phyloP scores from a whole-genome alignment of 2,329 filamentous ascomycete genomes.

The Fonsecaea monophora region DNA sequence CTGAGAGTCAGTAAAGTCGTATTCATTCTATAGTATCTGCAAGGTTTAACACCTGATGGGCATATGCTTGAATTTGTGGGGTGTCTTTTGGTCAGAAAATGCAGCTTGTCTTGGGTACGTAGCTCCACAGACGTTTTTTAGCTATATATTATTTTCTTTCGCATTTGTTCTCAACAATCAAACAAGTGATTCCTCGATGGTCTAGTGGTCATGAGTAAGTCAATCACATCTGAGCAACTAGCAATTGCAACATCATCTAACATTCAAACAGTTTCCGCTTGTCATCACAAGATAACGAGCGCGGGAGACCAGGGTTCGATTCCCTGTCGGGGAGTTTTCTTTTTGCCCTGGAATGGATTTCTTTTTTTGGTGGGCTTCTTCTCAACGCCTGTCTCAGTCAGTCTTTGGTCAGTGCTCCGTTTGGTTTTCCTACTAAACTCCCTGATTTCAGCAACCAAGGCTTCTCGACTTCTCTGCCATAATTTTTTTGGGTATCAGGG shows the following conservation, averaged over 20 bases:
- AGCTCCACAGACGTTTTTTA: not conserved
- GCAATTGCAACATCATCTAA: constrained; percentile 7
- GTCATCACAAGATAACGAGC: constrained; percentile 30
- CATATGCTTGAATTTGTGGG: not conserved
- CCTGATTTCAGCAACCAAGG: not conserved
- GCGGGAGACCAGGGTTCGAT: constrained; percentile 36
- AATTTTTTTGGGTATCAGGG: not conserved
- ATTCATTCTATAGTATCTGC: not conserved
- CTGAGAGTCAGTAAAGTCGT: not conserved
- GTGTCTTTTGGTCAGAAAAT: not conserved
- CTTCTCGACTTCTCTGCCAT: not conserved
- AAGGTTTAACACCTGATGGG: not conserved
- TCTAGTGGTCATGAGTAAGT: constrained; percentile 36
- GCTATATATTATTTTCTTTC: not conserved
- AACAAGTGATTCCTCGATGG: constrained; percentile 25
- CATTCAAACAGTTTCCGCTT: constrained; percentile 31
- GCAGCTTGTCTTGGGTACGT: not conserved
- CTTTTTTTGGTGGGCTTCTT: not conserved
- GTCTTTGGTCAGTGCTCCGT: not conserved
- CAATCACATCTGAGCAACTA: not conserved
- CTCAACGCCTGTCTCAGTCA: not conserved
- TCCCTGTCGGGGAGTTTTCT: constrained; percentile 31
- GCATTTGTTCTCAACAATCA: not conserved
- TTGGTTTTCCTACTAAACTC: not conserved
- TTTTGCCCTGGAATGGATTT: constrained; percentile 1